Evolutionary conservation across 306 rosid genomes (phyloP), one percentile per base, ranked within the genome.

Genomic region (Quercus engelmannii): DNA sequence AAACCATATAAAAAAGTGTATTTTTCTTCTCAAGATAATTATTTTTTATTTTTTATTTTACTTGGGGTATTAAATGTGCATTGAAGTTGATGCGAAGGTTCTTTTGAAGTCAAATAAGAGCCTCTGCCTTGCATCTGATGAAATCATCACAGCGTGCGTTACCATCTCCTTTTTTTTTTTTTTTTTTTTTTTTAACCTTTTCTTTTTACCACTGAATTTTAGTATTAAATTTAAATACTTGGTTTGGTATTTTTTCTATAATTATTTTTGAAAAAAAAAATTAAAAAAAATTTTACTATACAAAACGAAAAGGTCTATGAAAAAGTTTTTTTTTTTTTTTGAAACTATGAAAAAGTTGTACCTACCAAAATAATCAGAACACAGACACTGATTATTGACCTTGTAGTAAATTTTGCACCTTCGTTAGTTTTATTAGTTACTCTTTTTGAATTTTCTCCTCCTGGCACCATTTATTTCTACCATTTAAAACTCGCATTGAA

Each of bases 21-120:
- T 33, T 65, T 71, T 77, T 78, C 78, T 78, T 67, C 70, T 74
- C 76, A 54, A 80, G 52, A 14, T 52, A 73, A 2, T 26, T 62
- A 56, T 49, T 49, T 54, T 31, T 31, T 28, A 2, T 30, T 55
- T 49, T 30, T 65, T 73, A 68, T 79, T 58, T 74, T 78, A 20
- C 18, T 21, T 25, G 62, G 58, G 20, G 41, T 63, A 76, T 83
- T 86, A 79, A 87, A 69, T 81, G 69, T 43, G 43, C 88, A 75
- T 82, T 57, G 90, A 92, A 82, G 76, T 84, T 83, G 94, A 87
- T 90, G 97, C 82, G 18, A 61, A 67, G 63, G 23, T 59, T 76
- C 43, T 55, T 10, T 65, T 62, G 14, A 88, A 85, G 97, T 89
- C 90, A 91, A 85, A 87, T 57, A 18, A 55, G 55, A 70, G 79